These are phyloP conservation scores for Cladosporium sp. DNA, from an alignment of 2,329 filamentous ascomycete genomes.

Conservation along the genomic window DNA sequence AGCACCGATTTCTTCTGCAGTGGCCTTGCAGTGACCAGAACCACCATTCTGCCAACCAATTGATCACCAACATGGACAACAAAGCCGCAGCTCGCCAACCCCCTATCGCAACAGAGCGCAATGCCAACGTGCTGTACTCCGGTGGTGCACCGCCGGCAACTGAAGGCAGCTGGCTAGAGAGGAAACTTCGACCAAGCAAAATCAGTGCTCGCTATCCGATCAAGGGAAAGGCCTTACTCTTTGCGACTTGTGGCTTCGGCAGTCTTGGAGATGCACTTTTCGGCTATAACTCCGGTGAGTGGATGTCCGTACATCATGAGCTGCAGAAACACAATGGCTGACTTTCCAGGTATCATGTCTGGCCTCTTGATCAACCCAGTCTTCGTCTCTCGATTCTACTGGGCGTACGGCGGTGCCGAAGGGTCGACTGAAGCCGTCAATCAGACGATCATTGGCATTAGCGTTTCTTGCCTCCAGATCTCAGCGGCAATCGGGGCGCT, in stretches of 20 bases:
- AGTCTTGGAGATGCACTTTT: slow-evolving; percentile 46
- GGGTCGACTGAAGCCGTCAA: slow-evolving; percentile 37
- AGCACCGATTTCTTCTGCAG: not conserved
- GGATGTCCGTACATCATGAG: not conserved
- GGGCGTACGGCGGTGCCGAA: slow-evolving; percentile 42
- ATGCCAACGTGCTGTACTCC: slow-evolving; percentile 28
- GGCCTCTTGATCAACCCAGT: slow-evolving; percentile 45
- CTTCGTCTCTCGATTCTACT: slow-evolving; percentile 45
- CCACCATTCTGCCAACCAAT: not conserved
- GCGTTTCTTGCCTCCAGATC: slow-evolving; percentile 87
- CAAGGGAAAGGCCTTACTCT: slow-evolving; percentile 41
- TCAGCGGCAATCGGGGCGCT: slow-evolving; percentile 87
- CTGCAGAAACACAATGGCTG: not conserved
- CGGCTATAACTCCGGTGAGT: slow-evolving; percentile 43
- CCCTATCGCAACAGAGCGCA: slow-evolving; percentile 24
- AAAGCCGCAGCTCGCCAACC: not conserved
- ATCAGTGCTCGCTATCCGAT: slow-evolving; percentile 43
- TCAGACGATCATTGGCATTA: slow-evolving; percentile 71
- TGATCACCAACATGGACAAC: not conserved
- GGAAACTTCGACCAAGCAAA: slow-evolving; percentile 41
- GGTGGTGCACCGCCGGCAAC: not conserved
- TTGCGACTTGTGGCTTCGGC: slow-evolving; percentile 45
- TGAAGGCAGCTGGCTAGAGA: slow-evolving; percentile 38
- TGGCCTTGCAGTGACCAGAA: not conserved
- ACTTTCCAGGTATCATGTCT: slow-evolving; percentile 40